Percentiles rank a stretch among this genome's conserved stretches.
Evolutionary conservation across 768 basidiomycete genomes (phyloP).

Genomic region (Lactarius sp.): DNA sequence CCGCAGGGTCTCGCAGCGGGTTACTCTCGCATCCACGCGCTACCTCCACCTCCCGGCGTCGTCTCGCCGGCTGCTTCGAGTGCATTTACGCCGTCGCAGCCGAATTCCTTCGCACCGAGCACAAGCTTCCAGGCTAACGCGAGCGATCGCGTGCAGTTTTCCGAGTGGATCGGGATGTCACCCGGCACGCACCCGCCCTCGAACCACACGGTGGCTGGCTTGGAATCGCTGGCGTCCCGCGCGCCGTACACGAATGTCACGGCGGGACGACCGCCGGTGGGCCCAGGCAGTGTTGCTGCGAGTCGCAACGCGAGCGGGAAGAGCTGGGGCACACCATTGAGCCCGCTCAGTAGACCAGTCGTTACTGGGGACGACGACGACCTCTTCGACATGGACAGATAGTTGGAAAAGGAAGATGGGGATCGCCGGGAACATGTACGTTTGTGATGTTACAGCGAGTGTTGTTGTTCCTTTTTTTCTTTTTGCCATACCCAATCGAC

Average conservation of each 20-base stretch:
- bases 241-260: slow-evolving; percentile 50
- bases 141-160: slow-evolving; percentile 26
- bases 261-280: slow-evolving; percentile 27
- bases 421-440: slow-evolving; percentile 15
- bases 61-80: slow-evolving; percentile 36
- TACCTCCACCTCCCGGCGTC: slow-evolving; percentile 37
- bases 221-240: slow-evolving; percentile 54
- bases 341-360: slow-evolving; percentile 59
- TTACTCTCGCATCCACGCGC: slow-evolving; percentile 83
- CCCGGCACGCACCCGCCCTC: slow-evolving; percentile 29
- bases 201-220: slow-evolving; percentile 28
- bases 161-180: slow-evolving; percentile 34
- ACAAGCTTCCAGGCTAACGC: slow-evolving; percentile 27
- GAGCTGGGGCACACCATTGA: slow-evolving; percentile 41
- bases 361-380: slow-evolving; percentile 60
- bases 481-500: slow-evolving; percentile 17
- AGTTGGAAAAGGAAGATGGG: slow-evolving; percentile 22
- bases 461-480: background rate
- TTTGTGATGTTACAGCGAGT: slow-evolving; percentile 11
- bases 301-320: slow-evolving; percentile 33
- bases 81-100: slow-evolving; percentile 30
- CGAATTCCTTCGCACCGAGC: slow-evolving; percentile 29
- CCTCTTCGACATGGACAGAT: slow-evolving; percentile 64
- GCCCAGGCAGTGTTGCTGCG: slow-evolving; percentile 24
- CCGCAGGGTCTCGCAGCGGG: slow-evolving; percentile 92